These are phyloP conservation scores for Saturnispora galanensis DNA, from an alignment of 805 yeast genomes.

Conservation along the genomic window DNA sequence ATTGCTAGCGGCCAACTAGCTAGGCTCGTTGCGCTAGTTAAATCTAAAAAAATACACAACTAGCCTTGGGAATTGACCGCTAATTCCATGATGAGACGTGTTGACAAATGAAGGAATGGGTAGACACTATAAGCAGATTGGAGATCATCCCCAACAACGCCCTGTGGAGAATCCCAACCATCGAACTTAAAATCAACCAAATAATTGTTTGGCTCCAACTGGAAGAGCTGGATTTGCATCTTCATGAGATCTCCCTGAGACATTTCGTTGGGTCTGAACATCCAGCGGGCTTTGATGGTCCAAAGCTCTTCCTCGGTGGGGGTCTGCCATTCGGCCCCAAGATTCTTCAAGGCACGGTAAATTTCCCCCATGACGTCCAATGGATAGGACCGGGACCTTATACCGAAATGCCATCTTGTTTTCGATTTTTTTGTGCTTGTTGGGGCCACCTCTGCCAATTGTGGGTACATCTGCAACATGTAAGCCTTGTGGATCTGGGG, in stretches of 20 bases:
- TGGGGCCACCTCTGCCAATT: slow-evolving; percentile 29
- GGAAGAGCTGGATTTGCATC: slow-evolving; percentile 95
- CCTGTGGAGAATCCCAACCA: slow-evolving; percentile 71
- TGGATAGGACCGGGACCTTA: slow-evolving; percentile 90
- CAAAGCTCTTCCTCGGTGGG: slow-evolving; percentile 92
- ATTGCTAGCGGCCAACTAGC: too few species aligned
- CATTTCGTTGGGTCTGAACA: slow-evolving; percentile 39
- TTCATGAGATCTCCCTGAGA: slow-evolving; percentile 71
- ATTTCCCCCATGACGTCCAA: slow-evolving; percentile 98
- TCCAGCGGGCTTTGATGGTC: slow-evolving; percentile 96
- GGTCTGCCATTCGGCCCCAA: slow-evolving; percentile 96
- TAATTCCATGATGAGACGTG: slow-evolving; percentile 87
- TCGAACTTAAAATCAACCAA: slow-evolving; percentile 95
- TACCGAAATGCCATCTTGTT: slow-evolving; percentile 98
- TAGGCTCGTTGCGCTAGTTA: too few species aligned
- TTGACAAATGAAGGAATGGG: slow-evolving; percentile 88
- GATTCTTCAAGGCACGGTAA: slow-evolving; percentile 81
- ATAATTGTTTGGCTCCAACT: slow-evolving; percentile 90
- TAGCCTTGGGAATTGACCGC: slow-evolving; percentile 79
- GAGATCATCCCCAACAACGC: slow-evolving; percentile 48
- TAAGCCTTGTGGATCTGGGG: slow-evolving; percentile 92
- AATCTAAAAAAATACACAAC: not conserved
- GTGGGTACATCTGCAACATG: slow-evolving; percentile 46
- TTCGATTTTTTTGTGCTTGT: slow-evolving; percentile 72
- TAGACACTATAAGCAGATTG: slow-evolving; percentile 90